Percentiles rank a stretch among this genome's conserved stretches.
Evolutionary conservation across 805 yeast genomes (phyloP).

Genomic region (Pichia nakasei): DNA sequence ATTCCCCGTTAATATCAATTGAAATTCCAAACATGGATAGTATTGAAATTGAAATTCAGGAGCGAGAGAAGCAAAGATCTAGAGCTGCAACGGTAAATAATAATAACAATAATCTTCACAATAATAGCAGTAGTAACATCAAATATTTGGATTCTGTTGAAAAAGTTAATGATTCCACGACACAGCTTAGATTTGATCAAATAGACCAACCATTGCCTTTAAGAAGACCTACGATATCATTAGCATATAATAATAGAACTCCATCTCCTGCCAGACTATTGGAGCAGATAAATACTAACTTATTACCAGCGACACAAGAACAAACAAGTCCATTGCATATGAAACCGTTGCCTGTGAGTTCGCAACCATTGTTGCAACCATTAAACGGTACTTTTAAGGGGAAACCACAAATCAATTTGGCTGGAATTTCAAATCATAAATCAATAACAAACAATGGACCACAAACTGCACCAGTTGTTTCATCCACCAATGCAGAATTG

Average conservation of each 20-base stretch:
- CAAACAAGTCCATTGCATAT: slow-evolving; percentile 30
- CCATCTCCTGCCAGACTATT: slow-evolving; percentile 38
- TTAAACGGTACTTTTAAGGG: slow-evolving; percentile 30
- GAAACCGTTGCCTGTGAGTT: slow-evolving; percentile 42
- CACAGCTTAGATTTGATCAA: slow-evolving; percentile 1
- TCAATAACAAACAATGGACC: slow-evolving; percentile 18
- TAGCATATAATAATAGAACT: slow-evolving; percentile 29
- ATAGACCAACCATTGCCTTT: slow-evolving; percentile 15
- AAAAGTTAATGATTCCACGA: background rate
- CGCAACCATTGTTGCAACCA: slow-evolving; percentile 44
- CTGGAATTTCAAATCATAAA: slow-evolving; percentile 1
- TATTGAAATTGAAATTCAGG: slow-evolving; percentile 8
- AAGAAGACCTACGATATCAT: slow-evolving; percentile 29
- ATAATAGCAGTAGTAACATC: background rate
- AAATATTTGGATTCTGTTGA: background rate
- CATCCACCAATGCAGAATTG: slow-evolving; percentile 11
- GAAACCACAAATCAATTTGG: background rate
- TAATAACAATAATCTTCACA: background rate
- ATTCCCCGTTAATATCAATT: slow-evolving; percentile 43
- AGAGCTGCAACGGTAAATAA: slow-evolving; percentile 22
- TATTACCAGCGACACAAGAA: background rate
- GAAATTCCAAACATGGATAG: slow-evolving; percentile 63
- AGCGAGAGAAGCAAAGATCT: slow-evolving; percentile 18
- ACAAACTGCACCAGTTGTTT: slow-evolving; percentile 21
- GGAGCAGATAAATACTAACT: slow-evolving; percentile 12